Conservation (phyloP, 2,329 filamentous ascomycete genomes). For the Diaporthe humulicola region DNA sequence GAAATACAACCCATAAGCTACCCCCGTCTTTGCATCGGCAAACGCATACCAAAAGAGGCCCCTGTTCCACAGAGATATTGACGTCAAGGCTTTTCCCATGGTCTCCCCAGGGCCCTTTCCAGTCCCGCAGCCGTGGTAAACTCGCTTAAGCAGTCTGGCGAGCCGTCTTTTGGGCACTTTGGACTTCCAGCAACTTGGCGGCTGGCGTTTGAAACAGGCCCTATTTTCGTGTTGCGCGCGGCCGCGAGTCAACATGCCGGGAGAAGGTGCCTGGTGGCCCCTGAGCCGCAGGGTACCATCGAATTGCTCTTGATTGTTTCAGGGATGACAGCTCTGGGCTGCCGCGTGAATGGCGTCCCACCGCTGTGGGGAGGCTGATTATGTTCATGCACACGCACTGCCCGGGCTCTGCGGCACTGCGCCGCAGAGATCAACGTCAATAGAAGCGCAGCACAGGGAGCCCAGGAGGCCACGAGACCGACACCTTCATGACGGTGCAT, state of each 20-base stretch:
- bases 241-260: slow-evolving; percentile 33
- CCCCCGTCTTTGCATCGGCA: slow-evolving; percentile 4
- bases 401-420: slow-evolving; percentile 25
- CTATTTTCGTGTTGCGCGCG: slow-evolving; percentile 29
- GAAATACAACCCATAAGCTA: neutral
- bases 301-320: slow-evolving; percentile 19
- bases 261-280: slow-evolving; percentile 6
- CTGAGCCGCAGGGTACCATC: slow-evolving; percentile 27
- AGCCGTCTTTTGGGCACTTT: neutral
- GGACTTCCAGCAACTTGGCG: slow-evolving; percentile 22
- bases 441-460: slow-evolving; percentile 4
- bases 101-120: neutral
- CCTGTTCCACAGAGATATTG: slow-evolving; percentile 22
- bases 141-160: slow-evolving; percentile 10
- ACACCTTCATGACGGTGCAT: neutral
- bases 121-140: slow-evolving; percentile 10
- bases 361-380: slow-evolving; percentile 28
- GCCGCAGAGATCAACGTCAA: slow-evolving; percentile 27
- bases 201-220: slow-evolving; percentile 17
- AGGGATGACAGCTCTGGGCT: slow-evolving; percentile 29
- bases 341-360: slow-evolving; percentile 16
- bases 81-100: slow-evolving; percentile 11
- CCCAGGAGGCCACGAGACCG: slow-evolving; percentile 10
- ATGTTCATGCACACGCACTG: slow-evolving; percentile 22
- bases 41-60: slow-evolving; percentile 4